phyloP scores from a whole-genome alignment of 2,329 filamentous ascomycete genomes.

The Paecilomyces sp. region DNA sequence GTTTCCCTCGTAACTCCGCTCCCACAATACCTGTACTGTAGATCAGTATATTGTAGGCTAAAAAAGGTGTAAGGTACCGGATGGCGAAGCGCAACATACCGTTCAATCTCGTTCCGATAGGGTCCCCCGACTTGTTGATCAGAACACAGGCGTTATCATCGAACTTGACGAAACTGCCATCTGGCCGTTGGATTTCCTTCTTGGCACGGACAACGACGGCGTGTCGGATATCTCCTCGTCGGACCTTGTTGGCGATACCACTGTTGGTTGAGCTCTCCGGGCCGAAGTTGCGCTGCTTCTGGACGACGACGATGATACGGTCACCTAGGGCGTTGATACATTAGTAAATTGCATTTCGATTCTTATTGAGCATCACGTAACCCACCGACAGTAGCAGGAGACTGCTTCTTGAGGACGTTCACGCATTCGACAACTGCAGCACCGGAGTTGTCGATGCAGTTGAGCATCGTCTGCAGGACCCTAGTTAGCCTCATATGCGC shows the following conservation, averaged over 20 bases:
- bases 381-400: constrained; percentile 75
- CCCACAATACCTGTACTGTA: constrained; percentile 65
- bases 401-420: constrained; percentile 86
- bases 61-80: background rate
- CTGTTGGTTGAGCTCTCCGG: constrained; percentile 64
- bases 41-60: constrained; percentile 13
- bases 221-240: constrained; percentile 91
- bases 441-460: constrained; percentile 99
- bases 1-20: constrained; percentile 77
- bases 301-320: constrained; percentile 92
- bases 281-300: constrained; percentile 80
- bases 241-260: constrained; percentile 84
- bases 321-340: constrained; percentile 57
- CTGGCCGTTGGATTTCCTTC: constrained; percentile 78
- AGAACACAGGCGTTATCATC: constrained; percentile 98
- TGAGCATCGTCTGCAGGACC: constrained; percentile 72
- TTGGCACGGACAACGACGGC: constrained; percentile 88
- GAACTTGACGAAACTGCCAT: constrained; percentile 86
- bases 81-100: constrained; percentile 39
- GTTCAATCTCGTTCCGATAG: constrained; percentile 86
- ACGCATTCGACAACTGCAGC: constrained; percentile 95
- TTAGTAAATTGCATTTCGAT: background rate
- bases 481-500: background rate
- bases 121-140: constrained; percentile 94
- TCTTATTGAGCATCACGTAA: background rate